Evolutionary conservation across 345 rosid species (phyloP).

Genomic region (Xanthoceras sorbifolium): DNA sequence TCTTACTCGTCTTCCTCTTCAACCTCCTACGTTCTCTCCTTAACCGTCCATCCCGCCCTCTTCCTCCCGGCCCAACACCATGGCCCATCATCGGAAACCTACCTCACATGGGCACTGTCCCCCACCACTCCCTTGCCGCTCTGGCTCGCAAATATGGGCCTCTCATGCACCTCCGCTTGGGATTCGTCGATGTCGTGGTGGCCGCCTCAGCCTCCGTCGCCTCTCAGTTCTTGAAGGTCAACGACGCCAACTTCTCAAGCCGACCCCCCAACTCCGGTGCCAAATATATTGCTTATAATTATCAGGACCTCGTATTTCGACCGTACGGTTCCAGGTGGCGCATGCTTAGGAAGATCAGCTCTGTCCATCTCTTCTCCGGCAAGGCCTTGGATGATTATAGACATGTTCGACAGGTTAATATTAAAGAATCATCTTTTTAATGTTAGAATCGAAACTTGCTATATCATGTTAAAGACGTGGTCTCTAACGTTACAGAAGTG

Average conservation of each 20-base stretch:
- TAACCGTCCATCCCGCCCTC: constrained; percentile 30
- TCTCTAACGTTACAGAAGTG: no score
- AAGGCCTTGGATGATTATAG: constrained; percentile 82
- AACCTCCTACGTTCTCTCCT: constrained; percentile 22
- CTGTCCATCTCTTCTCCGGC: constrained; percentile 83
- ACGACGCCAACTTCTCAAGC: constrained; percentile 85
- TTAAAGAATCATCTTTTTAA: no score
- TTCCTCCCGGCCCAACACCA: constrained; percentile 90
- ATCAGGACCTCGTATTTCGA: constrained; percentile 90
- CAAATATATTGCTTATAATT: constrained; percentile 80
- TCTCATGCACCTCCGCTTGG: constrained; percentile 72
- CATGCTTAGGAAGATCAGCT: constrained; percentile 73
- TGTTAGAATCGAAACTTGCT: no score
- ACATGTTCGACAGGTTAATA: constrained; percentile 74
- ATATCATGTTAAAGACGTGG: no score
- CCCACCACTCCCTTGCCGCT: constrained; percentile 68
- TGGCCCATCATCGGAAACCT: constrained; percentile 93
- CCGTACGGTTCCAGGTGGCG: constrained; percentile 95
- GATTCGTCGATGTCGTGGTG: constrained; percentile 74
- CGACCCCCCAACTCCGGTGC: constrained; percentile 93
- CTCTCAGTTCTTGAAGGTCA: constrained; percentile 68
- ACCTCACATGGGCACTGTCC: constrained; percentile 73
- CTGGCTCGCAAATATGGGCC: constrained; percentile 74
- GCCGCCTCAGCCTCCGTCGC: constrained; percentile 89
- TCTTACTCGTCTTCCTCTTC: constrained; percentile 37